Conservation (phyloP, 2,329 filamentous ascomycete species). For the Biscogniauxia sp. region DNA sequence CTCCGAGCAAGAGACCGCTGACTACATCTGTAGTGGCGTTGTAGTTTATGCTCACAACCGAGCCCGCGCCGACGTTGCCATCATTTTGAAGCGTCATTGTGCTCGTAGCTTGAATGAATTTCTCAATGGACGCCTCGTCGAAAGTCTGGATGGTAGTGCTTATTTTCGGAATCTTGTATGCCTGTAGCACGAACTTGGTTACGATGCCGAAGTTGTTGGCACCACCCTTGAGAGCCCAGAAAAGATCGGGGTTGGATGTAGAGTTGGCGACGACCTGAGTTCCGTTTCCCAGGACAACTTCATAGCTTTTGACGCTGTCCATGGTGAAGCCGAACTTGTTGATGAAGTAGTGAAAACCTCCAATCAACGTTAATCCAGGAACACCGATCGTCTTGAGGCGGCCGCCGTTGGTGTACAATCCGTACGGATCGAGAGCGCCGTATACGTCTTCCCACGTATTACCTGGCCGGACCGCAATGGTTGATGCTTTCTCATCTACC, state of each 20-base stretch:
- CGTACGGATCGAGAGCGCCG: conserved; percentile 19
- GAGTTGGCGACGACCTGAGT: conserved; percentile 23
- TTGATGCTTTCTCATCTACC: conserved; percentile 10
- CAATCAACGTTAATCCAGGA: conserved; percentile 28
- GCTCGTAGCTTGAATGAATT: conserved; percentile 30
- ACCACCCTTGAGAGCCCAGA: conserved; percentile 29
- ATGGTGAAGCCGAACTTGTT: conserved; percentile 28
- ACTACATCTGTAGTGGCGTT: conserved; percentile 27
- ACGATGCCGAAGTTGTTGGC: conserved; percentile 15
- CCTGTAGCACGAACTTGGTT: conserved; percentile 17
- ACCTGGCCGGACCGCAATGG: not conserved
- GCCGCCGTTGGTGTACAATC: conserved; percentile 27
- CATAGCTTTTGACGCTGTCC: conserved; percentile 26
- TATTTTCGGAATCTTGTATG: conserved; percentile 23
- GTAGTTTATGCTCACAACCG: conserved; percentile 32
- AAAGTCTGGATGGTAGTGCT: conserved; percentile 12
- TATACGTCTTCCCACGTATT: conserved; percentile 30
- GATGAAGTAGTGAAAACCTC: conserved; percentile 29
- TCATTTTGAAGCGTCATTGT: conserved; percentile 24
- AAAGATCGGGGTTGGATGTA: conserved; percentile 21
- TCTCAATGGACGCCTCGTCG: not conserved
- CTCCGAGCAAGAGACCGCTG: conserved; percentile 30
- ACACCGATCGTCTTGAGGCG: conserved; percentile 30
- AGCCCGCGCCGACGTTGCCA: conserved; percentile 29
- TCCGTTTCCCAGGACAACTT: conserved; percentile 25